Conservation (phyloP, 1,139 yeast species). For the Zygoascus hellenicus region DNA sequence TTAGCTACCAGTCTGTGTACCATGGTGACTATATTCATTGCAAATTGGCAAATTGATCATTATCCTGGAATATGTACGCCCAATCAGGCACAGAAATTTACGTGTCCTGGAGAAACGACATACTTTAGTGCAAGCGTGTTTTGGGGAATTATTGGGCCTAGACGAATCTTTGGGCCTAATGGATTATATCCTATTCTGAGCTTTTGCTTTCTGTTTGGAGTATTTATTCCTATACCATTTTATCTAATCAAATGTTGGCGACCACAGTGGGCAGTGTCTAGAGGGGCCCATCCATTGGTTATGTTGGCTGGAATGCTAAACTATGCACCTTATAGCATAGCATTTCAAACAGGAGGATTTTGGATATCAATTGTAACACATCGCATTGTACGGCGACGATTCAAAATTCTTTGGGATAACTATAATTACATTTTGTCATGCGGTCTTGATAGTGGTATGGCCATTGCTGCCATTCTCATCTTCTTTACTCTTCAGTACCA, state of each 20-base stretch:
- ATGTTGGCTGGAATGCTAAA: constrained; percentile 33
- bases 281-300: constrained; percentile 6
- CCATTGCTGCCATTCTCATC: constrained; percentile 48
- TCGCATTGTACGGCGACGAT: constrained; percentile 44
- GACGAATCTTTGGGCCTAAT: constrained; percentile 44
- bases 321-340: constrained; percentile 46
- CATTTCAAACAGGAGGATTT: constrained; percentile 48
- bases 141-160: constrained; percentile 66
- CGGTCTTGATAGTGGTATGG: constrained; percentile 56
- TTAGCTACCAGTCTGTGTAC: constrained; percentile 34
- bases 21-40: constrained; percentile 46
- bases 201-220: constrained; percentile 51
- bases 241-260: constrained; percentile 26
- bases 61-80: constrained; percentile 45
- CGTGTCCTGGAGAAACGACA: constrained; percentile 37
- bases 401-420: constrained; percentile 54
- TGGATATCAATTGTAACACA: constrained; percentile 47
- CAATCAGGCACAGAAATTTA: constrained; percentile 33
- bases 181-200: constrained; percentile 41
- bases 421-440: constrained; percentile 55
- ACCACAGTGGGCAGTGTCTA: constrained; percentile 5
- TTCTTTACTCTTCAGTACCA: constrained; percentile 50
- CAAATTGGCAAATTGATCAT: constrained; percentile 48
- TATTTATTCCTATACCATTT: constrained; percentile 41
- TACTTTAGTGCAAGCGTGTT: constrained; percentile 49